Base-by-base conservation (phyloP, 2,329 filamentous ascomycete species). In the Aureobasidium namibiae region DNA sequence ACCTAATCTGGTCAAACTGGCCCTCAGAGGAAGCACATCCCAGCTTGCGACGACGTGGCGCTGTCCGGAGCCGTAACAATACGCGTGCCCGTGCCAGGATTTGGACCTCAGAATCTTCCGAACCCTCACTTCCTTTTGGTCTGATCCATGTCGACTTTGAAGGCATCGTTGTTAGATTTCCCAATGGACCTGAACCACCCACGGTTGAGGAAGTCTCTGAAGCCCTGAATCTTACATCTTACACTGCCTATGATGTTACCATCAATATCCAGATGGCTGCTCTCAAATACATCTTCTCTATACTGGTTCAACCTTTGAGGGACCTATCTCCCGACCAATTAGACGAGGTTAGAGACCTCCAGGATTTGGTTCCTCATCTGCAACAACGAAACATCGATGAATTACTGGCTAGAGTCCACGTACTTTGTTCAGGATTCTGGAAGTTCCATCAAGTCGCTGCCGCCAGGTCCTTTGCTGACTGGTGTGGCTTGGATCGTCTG, bases 11-110 rank as follows among this genome's bases (percentile, higher is more conserved):
- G 69, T 71, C 65, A 59, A 70, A 64, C 68, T 68, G 66, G 60
- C 62, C 24, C 66, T 64, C 62, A 64, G 59, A 59, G 67, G 65
- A 61, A 67, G 63, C 66, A 65, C 62, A 64, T 44, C 63, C 42
- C 1, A 57, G 66, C 14, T 73, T 89, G 31, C 86, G 82, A 64
- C 78, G 87, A 62, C 86, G 85, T 68, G 89, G 88, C 70, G 86
- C 87, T 11, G 69, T 89, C 38, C 83, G 85, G 62, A 80, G 82
- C 48, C 68, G 60, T 24, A 14, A 46, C 26, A 34, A 60, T 13
- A 54, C 41, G 5, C 54, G 54, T 7, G n/a, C 9, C 8, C 31
- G 31, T 1, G 36, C 57, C 18, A 52, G 46, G 4, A 53, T 59
- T 9, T 48, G 36, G 36, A 36, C 57, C 24, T 53, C 38, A 16